phyloP scores from a whole-genome alignment of 2,329 filamentous ascomycete genomes.

The Leptographium wingfieldii region DNA sequence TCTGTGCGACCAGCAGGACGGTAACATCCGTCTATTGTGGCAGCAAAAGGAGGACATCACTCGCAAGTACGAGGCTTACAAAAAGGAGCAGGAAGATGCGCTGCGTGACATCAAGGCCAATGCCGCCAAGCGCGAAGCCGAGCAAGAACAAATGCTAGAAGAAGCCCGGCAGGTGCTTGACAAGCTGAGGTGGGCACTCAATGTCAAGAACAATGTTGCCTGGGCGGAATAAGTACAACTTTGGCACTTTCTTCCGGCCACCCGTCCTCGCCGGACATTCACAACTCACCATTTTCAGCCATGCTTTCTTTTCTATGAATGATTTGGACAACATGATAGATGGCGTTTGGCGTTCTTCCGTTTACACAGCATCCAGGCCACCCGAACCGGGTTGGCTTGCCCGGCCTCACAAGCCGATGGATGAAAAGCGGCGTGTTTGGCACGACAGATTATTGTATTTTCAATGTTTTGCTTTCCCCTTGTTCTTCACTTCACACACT shows the following conservation, averaged over 20 bases:
- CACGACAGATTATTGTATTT: neutral
- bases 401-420: neutral
- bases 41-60: slow-evolving; percentile 51
- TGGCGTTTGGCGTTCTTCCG: neutral
- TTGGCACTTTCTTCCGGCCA: neutral
- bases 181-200: slow-evolving; percentile 62
- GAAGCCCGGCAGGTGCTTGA: slow-evolving; percentile 48
- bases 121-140: slow-evolving; percentile 43
- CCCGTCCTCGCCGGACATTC: neutral
- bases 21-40: slow-evolving; percentile 48
- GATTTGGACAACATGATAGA: neutral
- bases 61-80: slow-evolving; percentile 50
- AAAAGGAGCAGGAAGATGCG: slow-evolving; percentile 47
- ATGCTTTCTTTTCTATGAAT: neutral
- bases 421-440: neutral
- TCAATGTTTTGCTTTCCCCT: neutral
- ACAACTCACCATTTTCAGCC: neutral
- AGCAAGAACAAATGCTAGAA: slow-evolving; percentile 46
- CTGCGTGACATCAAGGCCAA: slow-evolving; percentile 46
- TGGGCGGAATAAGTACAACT: slow-evolving; percentile 31
- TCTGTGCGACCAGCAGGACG: slow-evolving; percentile 60
- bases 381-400: neutral
- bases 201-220: slow-evolving; percentile 48
- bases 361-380: neutral
- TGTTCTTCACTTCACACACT: neutral